These are phyloP conservation scores for Apiospora arundinis DNA, from an alignment of 2,329 filamentous ascomycete species.

Conservation along the genomic window DNA sequence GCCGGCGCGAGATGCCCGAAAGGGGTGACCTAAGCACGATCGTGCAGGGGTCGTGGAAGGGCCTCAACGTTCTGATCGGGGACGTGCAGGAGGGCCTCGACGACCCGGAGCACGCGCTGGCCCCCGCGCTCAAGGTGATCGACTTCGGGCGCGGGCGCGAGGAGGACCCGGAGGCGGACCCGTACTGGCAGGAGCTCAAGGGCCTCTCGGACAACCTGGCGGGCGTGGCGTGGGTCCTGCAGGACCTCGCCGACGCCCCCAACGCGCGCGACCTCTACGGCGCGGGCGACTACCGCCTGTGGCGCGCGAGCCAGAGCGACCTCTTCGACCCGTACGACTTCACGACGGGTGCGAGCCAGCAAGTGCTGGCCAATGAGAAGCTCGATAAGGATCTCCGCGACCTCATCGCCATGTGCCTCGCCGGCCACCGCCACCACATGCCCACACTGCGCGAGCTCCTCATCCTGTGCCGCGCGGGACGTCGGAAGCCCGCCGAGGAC, in stretches of 20 bases:
- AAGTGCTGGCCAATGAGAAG: not conserved
- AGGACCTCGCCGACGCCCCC: not conserved
- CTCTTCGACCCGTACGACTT: slow-evolving; percentile 4
- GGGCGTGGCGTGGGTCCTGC: not conserved
- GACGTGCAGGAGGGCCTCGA: not conserved
- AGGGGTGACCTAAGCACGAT: not conserved
- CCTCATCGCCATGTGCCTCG: slow-evolving; percentile 14
- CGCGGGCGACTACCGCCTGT: not conserved
- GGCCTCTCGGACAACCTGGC: not conserved
- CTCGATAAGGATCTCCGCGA: not conserved
- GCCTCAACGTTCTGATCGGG: not conserved
- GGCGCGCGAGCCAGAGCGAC: not conserved
- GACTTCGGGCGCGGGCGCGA: not conserved
- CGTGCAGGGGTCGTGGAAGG: not conserved
- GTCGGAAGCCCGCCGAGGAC: not conserved
- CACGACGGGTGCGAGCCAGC: not conserved
- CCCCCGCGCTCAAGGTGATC: not conserved
- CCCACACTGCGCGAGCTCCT: slow-evolving; percentile 2
- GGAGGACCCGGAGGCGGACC: not conserved
- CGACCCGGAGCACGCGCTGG: not conserved
- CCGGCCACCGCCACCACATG: not conserved
- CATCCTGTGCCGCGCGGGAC: not conserved
- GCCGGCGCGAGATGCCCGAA: not conserved
- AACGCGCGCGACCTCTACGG: not conserved
- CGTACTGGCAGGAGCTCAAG: not conserved